phyloP scores from a whole-genome alignment of 2,329 filamentous ascomycete species.

The Phyllosticta citribraziliensis region DNA sequence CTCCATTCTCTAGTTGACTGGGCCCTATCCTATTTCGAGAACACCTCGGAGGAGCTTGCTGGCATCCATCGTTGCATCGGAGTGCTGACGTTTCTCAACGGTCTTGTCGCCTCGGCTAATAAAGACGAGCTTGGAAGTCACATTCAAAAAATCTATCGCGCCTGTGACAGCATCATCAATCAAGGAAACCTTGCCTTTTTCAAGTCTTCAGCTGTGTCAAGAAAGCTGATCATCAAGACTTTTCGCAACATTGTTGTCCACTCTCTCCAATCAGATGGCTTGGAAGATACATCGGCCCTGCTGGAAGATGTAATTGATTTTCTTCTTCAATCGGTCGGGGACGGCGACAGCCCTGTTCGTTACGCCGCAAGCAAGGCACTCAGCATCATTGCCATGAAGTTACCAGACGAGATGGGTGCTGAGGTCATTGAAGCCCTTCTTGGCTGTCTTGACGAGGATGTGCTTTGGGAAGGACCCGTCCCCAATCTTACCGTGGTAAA shows the following conservation, averaged over 20 bases:
- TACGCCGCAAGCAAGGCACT: conserved; percentile 88
- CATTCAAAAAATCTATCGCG: conserved; percentile 55
- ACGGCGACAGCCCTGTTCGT: conserved; percentile 84
- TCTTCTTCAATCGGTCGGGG: conserved; percentile 66
- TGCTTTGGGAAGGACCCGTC: conserved; percentile 44
- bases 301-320: conserved; percentile 75
- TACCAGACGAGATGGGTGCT: conserved; percentile 69
- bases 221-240: conserved; percentile 80
- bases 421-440: conserved; percentile 84
- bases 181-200: conserved; percentile 45
- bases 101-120: conserved; percentile 60
- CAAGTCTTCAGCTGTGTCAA: conserved; percentile 63
- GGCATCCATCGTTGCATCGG: conserved; percentile 71
- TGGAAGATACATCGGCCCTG: conserved; percentile 27
- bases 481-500: conserved; percentile 67
- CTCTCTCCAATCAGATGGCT: conserved; percentile 38
- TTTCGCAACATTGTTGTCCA: conserved; percentile 63
- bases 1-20: conserved; percentile 59
- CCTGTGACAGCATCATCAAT: conserved; percentile 51
- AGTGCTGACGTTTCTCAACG: conserved; percentile 67
- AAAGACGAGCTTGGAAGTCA: conserved; percentile 64
- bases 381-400: conserved; percentile 71
- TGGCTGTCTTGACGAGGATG: conserved; percentile 53
- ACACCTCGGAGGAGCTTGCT: conserved; percentile 28
- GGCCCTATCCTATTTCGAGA: conserved; percentile 54